A percentile compares a stretch with the other conserved stretches of the same genome.
Evolutionary conservation across 192 early-diverging fungal species (phyloP).

Genomic region (Haplosporangium gracile): DNA sequence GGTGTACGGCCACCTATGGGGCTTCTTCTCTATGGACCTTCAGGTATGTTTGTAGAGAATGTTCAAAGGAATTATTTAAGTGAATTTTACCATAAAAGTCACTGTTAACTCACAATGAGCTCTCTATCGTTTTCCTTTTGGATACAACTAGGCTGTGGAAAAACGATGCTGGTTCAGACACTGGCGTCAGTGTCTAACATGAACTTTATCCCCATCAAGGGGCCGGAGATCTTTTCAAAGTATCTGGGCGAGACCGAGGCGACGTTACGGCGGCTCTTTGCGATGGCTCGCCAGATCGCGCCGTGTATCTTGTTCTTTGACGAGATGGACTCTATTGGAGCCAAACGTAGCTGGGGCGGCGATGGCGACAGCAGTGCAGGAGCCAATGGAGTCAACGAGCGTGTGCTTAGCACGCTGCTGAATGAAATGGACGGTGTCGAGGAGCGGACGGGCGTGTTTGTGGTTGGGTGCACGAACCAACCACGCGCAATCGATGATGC

Average conservation of each 20-base stretch:
- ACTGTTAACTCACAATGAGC: not conserved
- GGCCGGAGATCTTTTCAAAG: conserved; percentile 94
- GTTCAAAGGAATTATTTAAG: too few species aligned
- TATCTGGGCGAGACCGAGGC: conserved; percentile 96
- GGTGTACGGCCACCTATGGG: conserved; percentile 85
- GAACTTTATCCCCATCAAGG: conserved; percentile 89
- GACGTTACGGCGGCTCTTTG: conserved; percentile 84
- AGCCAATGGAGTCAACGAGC: conserved; percentile 86
- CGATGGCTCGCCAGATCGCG: conserved; percentile 82
- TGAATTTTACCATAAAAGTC: not conserved
- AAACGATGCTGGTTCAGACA: conserved; percentile 86
- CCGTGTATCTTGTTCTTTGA: conserved; percentile 97
- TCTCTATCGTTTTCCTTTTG: not conserved
- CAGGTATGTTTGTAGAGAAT: conserved; percentile 63
- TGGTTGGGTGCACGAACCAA: conserved; percentile 94
- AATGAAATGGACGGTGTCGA: conserved; percentile 99
- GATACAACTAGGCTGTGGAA: conserved; percentile 82
- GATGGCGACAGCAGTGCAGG: conserved; percentile 67
- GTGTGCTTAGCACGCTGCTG: conserved; percentile 91
- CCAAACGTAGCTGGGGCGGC: conserved; percentile 73
- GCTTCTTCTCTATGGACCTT: conserved; percentile 91
- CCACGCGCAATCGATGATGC: conserved; percentile 91
- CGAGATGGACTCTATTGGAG: conserved; percentile 92
- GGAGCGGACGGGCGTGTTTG: conserved; percentile 82
- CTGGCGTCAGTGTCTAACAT: conserved; percentile 79